A percentile compares a stretch with the other conserved stretches of the same genome.
Conservation (phyloP, 129 eudicot genomes). For the Sambucus nigra region DNA sequence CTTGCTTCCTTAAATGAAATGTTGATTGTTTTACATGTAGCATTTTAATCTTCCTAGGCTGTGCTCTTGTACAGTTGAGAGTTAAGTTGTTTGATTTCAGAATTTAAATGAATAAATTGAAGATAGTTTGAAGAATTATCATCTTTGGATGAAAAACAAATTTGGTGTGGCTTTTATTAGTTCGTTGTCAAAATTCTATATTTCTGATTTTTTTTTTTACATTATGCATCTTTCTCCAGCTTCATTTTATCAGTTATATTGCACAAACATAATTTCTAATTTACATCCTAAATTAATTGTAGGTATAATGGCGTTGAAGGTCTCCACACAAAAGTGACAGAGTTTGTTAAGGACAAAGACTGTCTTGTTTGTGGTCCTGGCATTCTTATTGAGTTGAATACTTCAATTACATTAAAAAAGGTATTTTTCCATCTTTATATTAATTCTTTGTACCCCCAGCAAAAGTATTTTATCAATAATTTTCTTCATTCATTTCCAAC, state of each 20-base stretch:
- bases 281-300: slow-evolving; percentile 1
- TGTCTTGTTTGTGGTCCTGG: slow-evolving; percentile 95
- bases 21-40: no score
- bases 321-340: slow-evolving; percentile 81
- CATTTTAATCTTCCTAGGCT: no score
- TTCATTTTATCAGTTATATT: no score
- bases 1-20: background rate
- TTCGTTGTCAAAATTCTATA: background rate
- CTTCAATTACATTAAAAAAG: slow-evolving; percentile 57
- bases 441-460: background rate
- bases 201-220: background rate
- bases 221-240: background rate
- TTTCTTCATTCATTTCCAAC: background rate
- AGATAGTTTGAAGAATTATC: no score
- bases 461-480: no score
- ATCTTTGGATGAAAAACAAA: background rate
- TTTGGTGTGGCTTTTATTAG: background rate
- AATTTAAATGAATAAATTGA: no score
- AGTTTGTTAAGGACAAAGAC: slow-evolving; percentile 68
- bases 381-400: slow-evolving; percentile 67
- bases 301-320: slow-evolving; percentile 98
- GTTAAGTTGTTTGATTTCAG: no score
- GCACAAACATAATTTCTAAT: no score
- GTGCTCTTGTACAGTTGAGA: background rate
- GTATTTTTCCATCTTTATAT: slow-evolving; percentile 19